Evolutionary conservation across 345 rosid species (phyloP).

Genomic region (Luvunga scandens): DNA sequence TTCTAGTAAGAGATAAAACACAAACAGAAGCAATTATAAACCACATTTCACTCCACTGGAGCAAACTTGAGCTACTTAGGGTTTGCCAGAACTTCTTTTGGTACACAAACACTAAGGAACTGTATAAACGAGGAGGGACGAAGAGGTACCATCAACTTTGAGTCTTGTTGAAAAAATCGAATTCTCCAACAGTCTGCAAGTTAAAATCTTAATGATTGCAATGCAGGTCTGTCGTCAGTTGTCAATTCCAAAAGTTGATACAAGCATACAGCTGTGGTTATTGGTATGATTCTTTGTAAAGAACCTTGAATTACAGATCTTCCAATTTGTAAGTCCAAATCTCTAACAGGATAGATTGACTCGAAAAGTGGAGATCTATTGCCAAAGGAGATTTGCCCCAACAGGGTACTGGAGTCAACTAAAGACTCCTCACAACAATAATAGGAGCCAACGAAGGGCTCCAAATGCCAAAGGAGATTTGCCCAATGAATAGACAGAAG

Average conservation of each 20-base stretch:
- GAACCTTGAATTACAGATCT: neutral
- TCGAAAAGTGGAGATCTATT: constrained; percentile 27
- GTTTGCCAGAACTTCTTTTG: neutral
- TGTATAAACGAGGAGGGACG: neutral
- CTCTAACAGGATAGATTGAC: constrained; percentile 18
- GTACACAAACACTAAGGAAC: neutral
- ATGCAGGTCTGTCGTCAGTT: neutral
- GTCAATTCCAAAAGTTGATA: constrained; percentile 2
- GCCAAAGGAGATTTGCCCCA: constrained; percentile 42
- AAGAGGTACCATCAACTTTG: constrained; percentile 16
- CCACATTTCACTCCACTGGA: neutral
- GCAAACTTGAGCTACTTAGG: constrained; percentile 1
- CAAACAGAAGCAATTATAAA: neutral
- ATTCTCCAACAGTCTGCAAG: neutral
- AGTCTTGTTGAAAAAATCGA: neutral
- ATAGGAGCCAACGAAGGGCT: constrained; percentile 37
- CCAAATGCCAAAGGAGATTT: constrained; percentile 67
- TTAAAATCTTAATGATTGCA: neutral
- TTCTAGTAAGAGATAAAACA: neutral
- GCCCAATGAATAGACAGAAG: constrained; percentile 50
- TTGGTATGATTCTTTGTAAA: neutral
- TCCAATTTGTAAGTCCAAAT: constrained; percentile 13
- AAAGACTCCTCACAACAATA: constrained; percentile 31
- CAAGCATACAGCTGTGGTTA: neutral
- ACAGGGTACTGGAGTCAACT: constrained; percentile 30